These are phyloP conservation scores for Larix sibirica DNA, from an alignment of 83 land plant genomes.

Conservation along the genomic window DNA sequence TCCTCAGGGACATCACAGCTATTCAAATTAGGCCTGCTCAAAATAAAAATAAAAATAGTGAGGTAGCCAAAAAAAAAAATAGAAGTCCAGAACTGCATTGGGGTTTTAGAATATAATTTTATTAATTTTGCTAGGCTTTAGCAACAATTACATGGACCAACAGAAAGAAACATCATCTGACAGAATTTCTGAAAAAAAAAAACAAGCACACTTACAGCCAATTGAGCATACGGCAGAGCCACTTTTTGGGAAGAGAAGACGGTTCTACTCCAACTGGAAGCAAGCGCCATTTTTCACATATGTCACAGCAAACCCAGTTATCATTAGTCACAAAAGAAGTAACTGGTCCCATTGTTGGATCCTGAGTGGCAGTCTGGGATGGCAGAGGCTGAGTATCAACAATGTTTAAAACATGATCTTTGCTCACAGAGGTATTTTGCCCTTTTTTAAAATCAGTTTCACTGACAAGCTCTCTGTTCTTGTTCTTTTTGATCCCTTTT, in stretches of 20 bases:
- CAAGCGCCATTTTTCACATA: constrained; percentile 84
- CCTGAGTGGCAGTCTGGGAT: constrained; percentile 23
- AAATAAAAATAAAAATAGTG: neutral
- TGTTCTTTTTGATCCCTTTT: neutral
- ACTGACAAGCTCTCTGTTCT: neutral
- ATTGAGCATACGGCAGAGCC: constrained; percentile 76
- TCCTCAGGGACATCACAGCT: constrained; percentile 66
- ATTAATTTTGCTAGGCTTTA: neutral
- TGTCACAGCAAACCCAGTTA: constrained; percentile 86
- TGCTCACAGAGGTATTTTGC: neutral
- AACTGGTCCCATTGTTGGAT: neutral
- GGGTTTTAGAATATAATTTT: neutral
- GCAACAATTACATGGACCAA: neutral
- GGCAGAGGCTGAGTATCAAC: neutral
- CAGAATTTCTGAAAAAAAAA: neutral
- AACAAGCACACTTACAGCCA: constrained; percentile 86
- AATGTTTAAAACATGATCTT: neutral
- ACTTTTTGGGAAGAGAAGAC: constrained; percentile 60
- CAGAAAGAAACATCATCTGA: neutral
- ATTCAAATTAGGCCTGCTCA: constrained; percentile 86
- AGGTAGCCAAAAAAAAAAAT: neutral
- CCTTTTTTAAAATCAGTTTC: neutral
- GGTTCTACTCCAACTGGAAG: constrained; percentile 44
- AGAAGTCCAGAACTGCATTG: neutral
- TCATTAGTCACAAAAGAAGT: constrained; percentile 50